A percentile compares a stretch with the other conserved stretches of the same genome.
Evolutionary conservation across 2,329 filamentous ascomycete species (phyloP).

Genomic region (Myriosclerotinia scirpicola): DNA sequence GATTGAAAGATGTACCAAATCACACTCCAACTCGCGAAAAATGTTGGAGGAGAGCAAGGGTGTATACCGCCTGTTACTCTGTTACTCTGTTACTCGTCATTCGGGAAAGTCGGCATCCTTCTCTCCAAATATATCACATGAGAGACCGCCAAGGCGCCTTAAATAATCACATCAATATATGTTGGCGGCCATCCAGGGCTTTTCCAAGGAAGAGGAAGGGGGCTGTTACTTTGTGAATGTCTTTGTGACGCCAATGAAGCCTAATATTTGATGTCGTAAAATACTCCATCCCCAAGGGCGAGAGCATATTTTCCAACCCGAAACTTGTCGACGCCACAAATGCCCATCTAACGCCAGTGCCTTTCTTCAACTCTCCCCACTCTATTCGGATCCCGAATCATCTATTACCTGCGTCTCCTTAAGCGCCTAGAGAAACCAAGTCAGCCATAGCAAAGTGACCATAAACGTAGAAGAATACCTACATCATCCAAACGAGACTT

Average conservation of each 20-base stretch:
- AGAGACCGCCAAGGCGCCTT: not conserved
- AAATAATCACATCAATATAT: not conserved
- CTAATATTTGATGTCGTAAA: not conserved
- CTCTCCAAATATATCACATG: not conserved
- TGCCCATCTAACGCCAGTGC: not conserved
- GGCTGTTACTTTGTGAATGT: not conserved
- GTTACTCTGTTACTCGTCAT: too few relatives aligned
- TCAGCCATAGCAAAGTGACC: conserved; percentile 21
- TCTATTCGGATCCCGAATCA: conserved; percentile 25
- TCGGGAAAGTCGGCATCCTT: not conserved
- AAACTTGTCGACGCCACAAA: not conserved
- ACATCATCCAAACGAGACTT: conserved; percentile 70
- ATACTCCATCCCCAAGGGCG: not conserved
- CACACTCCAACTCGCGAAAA: not conserved
- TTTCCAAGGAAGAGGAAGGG: not conserved
- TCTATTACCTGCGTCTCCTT: conserved; percentile 38
- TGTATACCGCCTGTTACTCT: not conserved
- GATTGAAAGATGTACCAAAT: conserved; percentile 15
- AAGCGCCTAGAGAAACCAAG: conserved; percentile 30
- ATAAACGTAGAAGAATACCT: conserved; percentile 35
- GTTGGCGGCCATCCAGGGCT: not conserved
- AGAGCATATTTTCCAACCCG: not conserved
- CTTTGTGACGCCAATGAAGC: not conserved
- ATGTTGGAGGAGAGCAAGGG: too few relatives aligned
- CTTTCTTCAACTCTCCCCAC: not conserved